A percentile compares a stretch with the other conserved stretches of the same genome.
phyloP scores from a whole-genome alignment of 176 grass and related monocot genomes.

The Bolboschoenus planiculmis region DNA sequence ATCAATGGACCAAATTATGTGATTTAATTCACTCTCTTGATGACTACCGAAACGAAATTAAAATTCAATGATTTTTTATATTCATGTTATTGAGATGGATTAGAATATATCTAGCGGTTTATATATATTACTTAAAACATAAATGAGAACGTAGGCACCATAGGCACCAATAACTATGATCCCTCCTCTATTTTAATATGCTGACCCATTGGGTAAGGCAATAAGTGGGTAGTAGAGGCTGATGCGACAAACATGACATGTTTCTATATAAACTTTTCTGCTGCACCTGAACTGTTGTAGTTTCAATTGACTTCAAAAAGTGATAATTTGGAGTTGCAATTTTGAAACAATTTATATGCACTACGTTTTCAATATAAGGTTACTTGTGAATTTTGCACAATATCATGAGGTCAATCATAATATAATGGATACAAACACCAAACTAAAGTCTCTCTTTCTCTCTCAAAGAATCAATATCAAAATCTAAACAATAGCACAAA shows the following conservation, averaged over 20 bases:
- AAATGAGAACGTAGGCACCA: no score
- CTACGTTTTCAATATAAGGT: background rate
- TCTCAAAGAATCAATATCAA: background rate
- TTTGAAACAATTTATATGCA: background rate
- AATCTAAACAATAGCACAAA: background rate
- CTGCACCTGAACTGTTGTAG: background rate
- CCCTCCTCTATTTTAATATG: no score
- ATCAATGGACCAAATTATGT: no score
- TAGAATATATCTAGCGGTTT: no score
- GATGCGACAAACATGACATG: background rate
- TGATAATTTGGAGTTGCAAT: background rate
- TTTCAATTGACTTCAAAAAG: no score
- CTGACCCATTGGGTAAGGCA: background rate
- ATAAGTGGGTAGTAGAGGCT: background rate
- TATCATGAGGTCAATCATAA: background rate
- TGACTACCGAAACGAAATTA: no score
- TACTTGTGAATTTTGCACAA: background rate
- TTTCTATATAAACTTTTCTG: background rate
- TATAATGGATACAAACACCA: background rate
- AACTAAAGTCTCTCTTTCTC: background rate
- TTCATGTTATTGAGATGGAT: no score
- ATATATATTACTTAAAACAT: no score
- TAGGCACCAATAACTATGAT: no score
- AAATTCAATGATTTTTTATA: no score
- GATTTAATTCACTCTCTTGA: no score